Evolutionary conservation across 1,284 basidiomycete genomes (phyloP), one percentile per base, ranked within the genome.

Genomic region (Xerocomus amazonicus): DNA sequence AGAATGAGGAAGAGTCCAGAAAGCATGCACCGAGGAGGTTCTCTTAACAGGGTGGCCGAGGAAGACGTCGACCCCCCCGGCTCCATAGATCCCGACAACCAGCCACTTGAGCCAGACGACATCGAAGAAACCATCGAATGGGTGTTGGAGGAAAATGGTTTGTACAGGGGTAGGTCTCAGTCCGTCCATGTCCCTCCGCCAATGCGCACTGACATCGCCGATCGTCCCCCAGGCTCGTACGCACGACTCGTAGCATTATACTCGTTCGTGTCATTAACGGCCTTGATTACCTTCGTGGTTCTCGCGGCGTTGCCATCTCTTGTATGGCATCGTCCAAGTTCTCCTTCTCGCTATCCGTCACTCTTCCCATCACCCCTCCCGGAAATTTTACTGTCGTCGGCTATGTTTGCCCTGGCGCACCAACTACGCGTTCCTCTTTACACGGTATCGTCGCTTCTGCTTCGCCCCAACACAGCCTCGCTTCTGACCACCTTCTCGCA

Each of bases 341-440:
- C 65, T 6, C 63, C 56, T 7, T 68, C 72, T 6, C 73, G 70
- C 8, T 74, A 77, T 50, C 63, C 73, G 6, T 68, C 72, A 3
- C 72, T 72, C 60, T 71, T 84, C 54, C 79, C 78, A 3, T 78
- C 74, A 33, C 83, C 85, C 1, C 56, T 84, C 26, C 78, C 80
- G 5, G 82, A 87, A 62, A 55, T 84, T 27, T 60, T 85, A 43
- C 65, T 78, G 39, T 76, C 84, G 0, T 70, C 72, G n/a, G 73
- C 80, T 3, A 70, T 86, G 38, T 89, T 81, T 73, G 72, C 77
- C 17, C 67, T 87, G 16, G 70, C 78, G 1, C 75, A 87, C 63
- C 70, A 78, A 38, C 70, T 86, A 23, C 76, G 80, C 45, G 66
- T 74, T 12, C 78, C 79, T 1, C 48, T 82, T 16, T 83, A 75